Base-by-base conservation (phyloP, 2,329 filamentous ascomycete genomes). In the Huntiella bhutanensis region DNA sequence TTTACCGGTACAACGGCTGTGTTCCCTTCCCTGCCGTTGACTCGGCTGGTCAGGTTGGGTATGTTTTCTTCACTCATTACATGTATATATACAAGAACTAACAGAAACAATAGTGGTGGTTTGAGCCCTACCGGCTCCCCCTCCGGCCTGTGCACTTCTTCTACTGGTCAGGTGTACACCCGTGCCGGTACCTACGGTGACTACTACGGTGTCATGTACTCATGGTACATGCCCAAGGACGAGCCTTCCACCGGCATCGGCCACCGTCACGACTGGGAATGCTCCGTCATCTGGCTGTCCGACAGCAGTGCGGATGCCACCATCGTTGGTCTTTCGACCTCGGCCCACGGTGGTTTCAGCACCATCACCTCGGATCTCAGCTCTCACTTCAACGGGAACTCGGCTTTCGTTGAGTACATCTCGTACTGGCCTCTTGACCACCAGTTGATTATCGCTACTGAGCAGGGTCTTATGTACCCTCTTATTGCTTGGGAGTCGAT, bases 1-100 rank as follows among this genome's bases (percentile, higher is more conserved):
- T 62, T 28, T 53, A 55, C 32, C 40, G 41, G 5, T 67, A 77
- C 15, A 71, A 71, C 53, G 74, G 75, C 38, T 79, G 75, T 50
- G 73, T 78, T 6, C 72, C 74, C 0, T 79, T 74, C 54, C 73
- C 74, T 0, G 74, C 69, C 1, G 74, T 79, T 1, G 69, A 79
- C 50, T 63, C 64, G 0, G 57, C 60, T 0, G 75, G 75, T 3
- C 64, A 78, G 51, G 76, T 70, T 7, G 63, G 66, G 73, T 76
- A 56, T 49, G 62, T 53, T 22, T 15, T 6, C 8, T 35, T 32
- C 13, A 11, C 13, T 19, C 16, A 40, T 5, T 16, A 38, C 35
- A 17, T 38, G 35, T 8, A 3, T 5, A 38, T 38, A 16, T 5
- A 8, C n/a, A 5, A n/a, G 5, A n/a, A n/a, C 38, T 41, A 41